Conservation (phyloP, 805 yeast genomes). For the Hermanozyma aechmeae region DNA sequence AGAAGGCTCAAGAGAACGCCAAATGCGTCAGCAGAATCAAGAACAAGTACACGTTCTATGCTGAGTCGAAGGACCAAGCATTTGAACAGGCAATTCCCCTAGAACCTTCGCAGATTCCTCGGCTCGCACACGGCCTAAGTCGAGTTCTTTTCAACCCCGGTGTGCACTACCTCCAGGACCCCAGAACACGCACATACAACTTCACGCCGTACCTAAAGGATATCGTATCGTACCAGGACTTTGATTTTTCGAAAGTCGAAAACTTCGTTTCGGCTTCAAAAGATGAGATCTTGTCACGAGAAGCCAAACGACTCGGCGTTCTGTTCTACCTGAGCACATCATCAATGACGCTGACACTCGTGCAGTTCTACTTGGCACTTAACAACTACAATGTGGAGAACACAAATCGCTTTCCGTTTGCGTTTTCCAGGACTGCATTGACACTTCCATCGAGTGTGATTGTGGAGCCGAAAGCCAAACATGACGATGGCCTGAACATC, state of each 20-base stretch:
- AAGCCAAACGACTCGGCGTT: conserved; percentile 32
- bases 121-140: conserved; percentile 56
- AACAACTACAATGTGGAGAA: conserved; percentile 27
- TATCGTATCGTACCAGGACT: conserved; percentile 55
- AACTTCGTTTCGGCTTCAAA: conserved; percentile 59
- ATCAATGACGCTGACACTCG: conserved; percentile 69
- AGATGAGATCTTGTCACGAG: conserved; percentile 42
- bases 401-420: conserved; percentile 18
- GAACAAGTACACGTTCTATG: too few relatives aligned
- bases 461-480: conserved; percentile 35
- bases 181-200: conserved; percentile 65
- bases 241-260: conserved; percentile 50
- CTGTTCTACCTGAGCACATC: conserved; percentile 74
- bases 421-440: conserved; percentile 37
- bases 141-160: conserved; percentile 72
- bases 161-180: conserved; percentile 71
- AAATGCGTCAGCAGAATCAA: too few relatives aligned
- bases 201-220: conserved; percentile 51
- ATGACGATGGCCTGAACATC: conserved; percentile 16
- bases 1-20: too few relatives aligned
- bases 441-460: conserved; percentile 44
- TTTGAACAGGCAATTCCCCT: conserved; percentile 12
- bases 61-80: too few relatives aligned
- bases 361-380: conserved; percentile 66
- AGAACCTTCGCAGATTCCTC: conserved; percentile 35